Base-by-base conservation (phyloP, 768 basidiomycete species). In the Lactarius vividus region DNA sequence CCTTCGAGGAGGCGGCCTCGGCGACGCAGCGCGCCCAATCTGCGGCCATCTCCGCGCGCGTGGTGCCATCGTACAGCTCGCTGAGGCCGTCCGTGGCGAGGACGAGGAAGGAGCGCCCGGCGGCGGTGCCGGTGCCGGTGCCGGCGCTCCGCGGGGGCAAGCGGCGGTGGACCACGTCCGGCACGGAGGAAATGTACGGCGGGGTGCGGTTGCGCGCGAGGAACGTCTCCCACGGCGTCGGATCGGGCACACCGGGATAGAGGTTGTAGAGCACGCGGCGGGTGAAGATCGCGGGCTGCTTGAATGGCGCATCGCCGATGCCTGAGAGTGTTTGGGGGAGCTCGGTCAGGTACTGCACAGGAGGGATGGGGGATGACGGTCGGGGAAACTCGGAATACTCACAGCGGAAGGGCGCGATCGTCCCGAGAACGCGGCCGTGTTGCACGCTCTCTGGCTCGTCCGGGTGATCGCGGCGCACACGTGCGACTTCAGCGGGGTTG, bases 321-420 rank as follows among this genome's bases (percentile, higher is more conserved):
- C 74, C 73, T 76, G 11, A n/a, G 1, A 13, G n/a, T 11, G n/a
- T n/a, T 42, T 35, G 44, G 11, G 23, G 23, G 10, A 13, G 15
- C 4, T 16, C 23, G 5, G 49, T 28, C 13, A 23, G 11, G n/a
- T 35, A 35, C 33, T 7, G 10, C 33, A 31, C 2, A 0, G 31
- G 39, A 39, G 4, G 33, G 20, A 31, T 40, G 40, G 23, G 23
- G 18, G n/a, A 42, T 6, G 37, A 35, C 26, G 15, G 13, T 26
- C 28, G 46, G 39, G 11, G 29, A 13, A 31, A 28, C 9, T 44
- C 42, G 7, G 37, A 23, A 4, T 15, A 83, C 85, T 71, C 71
- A 91, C 90, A 88, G 75, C 91, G 82, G 71, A 87, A 88, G 59
- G 89, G 89, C 1, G 91, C 90, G 23, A 92, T 83, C 59, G 88